Percentiles rank a stretch among this genome's conserved stretches.
These are phyloP conservation scores for Fusarium praegraminearum DNA, from an alignment of 2,329 filamentous ascomycete genomes.

Conservation along the genomic window DNA sequence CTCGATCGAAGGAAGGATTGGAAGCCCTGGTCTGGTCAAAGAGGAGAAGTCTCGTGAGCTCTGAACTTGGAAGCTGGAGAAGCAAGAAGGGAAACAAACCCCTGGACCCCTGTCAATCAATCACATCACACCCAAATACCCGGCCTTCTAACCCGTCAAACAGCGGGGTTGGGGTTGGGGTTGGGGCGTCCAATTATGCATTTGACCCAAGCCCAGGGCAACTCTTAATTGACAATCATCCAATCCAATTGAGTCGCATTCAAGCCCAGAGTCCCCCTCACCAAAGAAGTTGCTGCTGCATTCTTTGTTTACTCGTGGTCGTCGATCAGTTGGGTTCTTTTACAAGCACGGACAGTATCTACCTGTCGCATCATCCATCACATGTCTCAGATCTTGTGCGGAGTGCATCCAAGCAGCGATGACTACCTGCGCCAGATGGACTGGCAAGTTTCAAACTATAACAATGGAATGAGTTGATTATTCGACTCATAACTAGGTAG, in stretches of 20 bases:
- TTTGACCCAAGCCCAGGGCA: slow-evolving; percentile 15
- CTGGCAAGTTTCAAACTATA: neutral
- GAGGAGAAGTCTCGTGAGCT: slow-evolving; percentile 28
- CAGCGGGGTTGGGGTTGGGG: slow-evolving; percentile 14
- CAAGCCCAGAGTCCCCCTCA: slow-evolving; percentile 3
- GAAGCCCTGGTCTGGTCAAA: slow-evolving; percentile 14
- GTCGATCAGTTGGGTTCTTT: neutral
- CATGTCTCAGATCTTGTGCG: slow-evolving; percentile 27
- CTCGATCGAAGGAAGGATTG: slow-evolving; percentile 5
- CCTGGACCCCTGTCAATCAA: slow-evolving; percentile 34
- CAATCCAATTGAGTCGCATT: slow-evolving; percentile 20
- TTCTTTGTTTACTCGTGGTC: slow-evolving; percentile 4
- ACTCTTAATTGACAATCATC: slow-evolving; percentile 26
- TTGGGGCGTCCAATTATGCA: slow-evolving; percentile 6
- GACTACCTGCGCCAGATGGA: neutral
- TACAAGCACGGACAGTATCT: neutral
- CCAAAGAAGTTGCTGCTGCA: neutral
- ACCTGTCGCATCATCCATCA: neutral
- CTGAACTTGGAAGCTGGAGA: slow-evolving; percentile 33
- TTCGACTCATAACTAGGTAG: neutral
- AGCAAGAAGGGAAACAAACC: neutral
- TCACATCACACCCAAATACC: slow-evolving; percentile 23
- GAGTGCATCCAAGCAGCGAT: neutral
- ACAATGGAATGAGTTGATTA: too few species aligned
- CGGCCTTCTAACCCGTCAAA: slow-evolving; percentile 19